phyloP scores from a whole-genome alignment of 23 red algal species.

The Gracilaria gracilis region DNA sequence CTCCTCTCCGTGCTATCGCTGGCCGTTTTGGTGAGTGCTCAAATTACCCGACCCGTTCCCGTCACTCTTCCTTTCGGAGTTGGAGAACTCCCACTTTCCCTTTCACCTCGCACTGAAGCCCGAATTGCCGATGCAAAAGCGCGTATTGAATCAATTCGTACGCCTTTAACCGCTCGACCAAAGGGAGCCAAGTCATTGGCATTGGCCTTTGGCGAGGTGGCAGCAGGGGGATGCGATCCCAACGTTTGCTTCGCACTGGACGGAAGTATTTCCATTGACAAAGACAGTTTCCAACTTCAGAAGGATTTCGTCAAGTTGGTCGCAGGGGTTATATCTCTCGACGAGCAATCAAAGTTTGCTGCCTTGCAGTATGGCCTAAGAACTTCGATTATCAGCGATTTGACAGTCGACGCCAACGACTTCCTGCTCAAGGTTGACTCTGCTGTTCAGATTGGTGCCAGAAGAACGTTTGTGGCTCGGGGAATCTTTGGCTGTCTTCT shows the following conservation, averaged over 20 bases:
- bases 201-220: conserved; percentile 9
- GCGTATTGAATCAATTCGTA: not conserved
- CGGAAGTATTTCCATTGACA: not conserved
- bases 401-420: conserved; percentile 13
- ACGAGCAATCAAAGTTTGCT: conserved; percentile 37
- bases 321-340: conserved; percentile 17
- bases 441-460: not conserved
- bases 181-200: not conserved
- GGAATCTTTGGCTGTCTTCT: conserved; percentile 14
- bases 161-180: not conserved
- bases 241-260: conserved; percentile 38
- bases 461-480: not conserved
- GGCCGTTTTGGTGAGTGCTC: conserved; percentile 4
- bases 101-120: not conserved
- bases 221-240: conserved; percentile 23
- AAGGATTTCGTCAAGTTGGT: conserved; percentile 42
- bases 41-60: not conserved
- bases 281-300: conserved; percentile 6
- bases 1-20: not conserved
- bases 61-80: conserved; percentile 9
- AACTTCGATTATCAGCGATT: not conserved
- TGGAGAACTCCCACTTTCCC: not conserved
- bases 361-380: conserved; percentile 14
- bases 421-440: conserved; percentile 32
- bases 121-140: not conserved